Evolutionary conservation across 177 flowering plant species (phyloP).

Genomic region (Tripterygium wilfordii): DNA sequence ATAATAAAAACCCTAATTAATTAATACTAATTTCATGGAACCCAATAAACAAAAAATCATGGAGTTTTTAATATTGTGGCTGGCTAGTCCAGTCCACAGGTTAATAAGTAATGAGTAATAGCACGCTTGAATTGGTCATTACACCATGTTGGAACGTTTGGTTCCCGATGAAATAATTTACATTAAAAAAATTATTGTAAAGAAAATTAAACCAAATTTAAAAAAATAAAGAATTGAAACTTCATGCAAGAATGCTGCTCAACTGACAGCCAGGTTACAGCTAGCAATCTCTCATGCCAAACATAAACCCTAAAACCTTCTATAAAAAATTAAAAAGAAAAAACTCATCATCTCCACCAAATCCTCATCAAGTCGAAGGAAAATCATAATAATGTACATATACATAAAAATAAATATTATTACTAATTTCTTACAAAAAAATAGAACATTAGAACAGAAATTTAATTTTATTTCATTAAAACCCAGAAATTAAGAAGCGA

Average conservation of each 20-base stretch:
- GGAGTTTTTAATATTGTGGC: slow-evolving; percentile 16
- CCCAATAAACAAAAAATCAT: slow-evolving; percentile 26
- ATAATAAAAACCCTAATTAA: too few relatives aligned
- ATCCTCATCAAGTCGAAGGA: too few relatives aligned
- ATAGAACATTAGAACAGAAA: too few relatives aligned
- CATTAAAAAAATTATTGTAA: slow-evolving; percentile 4
- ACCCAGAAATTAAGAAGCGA: neutral
- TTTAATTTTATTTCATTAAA: too few relatives aligned
- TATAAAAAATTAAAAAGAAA: too few relatives aligned
- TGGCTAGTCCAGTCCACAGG: too few relatives aligned
- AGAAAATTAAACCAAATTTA: neutral
- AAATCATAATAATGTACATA: too few relatives aligned
- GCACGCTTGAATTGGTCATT: slow-evolving; percentile 46
- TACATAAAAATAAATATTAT: too few relatives aligned
- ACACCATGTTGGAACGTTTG: slow-evolving; percentile 66
- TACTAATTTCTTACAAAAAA: too few relatives aligned
- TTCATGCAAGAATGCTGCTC: slow-evolving; percentile 90
- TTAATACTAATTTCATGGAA: slow-evolving; percentile 17
- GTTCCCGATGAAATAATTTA: slow-evolving; percentile 36
- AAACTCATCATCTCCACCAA: too few relatives aligned
- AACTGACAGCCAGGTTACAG: slow-evolving; percentile 74
- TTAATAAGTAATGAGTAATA: too few relatives aligned
- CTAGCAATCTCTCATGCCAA: slow-evolving; percentile 63
- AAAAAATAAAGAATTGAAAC: neutral
- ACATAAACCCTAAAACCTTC: slow-evolving; percentile 30